Conservation (phyloP, 169 alveolate genomes). For the Eimeria praecox region DNA sequence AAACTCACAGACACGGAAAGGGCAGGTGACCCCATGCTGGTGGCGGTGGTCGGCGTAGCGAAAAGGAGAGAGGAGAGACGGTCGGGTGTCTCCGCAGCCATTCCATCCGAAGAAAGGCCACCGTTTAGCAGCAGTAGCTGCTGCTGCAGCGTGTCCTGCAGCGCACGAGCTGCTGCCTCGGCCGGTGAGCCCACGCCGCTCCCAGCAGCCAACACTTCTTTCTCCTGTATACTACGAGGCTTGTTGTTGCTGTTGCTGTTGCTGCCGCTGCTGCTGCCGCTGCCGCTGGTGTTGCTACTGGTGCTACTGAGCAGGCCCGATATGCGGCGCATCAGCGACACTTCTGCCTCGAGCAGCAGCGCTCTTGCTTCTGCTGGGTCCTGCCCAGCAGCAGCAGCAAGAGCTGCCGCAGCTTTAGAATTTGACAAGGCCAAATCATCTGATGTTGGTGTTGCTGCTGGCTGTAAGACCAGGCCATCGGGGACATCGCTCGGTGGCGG, state of each 20-base stretch:
- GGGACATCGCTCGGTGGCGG: background rate
- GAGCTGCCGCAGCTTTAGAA: constrained; percentile 2
- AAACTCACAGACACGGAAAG: constrained; percentile 1
- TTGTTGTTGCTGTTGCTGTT: background rate
- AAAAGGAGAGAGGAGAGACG: constrained; percentile 13
- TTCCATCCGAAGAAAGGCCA: background rate
- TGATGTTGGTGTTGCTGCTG: constrained; percentile 21
- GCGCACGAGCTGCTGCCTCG: constrained; percentile 6
- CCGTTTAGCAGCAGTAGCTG: constrained; percentile 15
- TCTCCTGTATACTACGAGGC: constrained; percentile 32
- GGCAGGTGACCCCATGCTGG: constrained; percentile 29
- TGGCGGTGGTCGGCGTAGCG: constrained; percentile 7
- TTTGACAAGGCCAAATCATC: constrained; percentile 5
- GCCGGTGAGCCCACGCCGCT: background rate
- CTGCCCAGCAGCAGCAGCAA: constrained; percentile 21
- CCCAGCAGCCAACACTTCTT: background rate
- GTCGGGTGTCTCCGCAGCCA: constrained; percentile 10
- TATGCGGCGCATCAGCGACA: constrained; percentile 53
- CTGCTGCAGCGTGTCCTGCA: constrained; percentile 48
- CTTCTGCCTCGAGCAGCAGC: constrained; percentile 49
- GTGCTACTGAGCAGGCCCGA: constrained; percentile 40
- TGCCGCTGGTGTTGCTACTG: constrained; percentile 19
- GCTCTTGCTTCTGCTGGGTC: constrained; percentile 11
- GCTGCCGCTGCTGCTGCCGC: background rate
- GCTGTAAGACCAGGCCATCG: constrained; percentile 22